A percentile compares a stretch with the other conserved stretches of the same genome.
Evolutionary conservation across 1,284 basidiomycete genomes (phyloP).

Genomic region (Microbotryum lychnidis-dioicae): DNA sequence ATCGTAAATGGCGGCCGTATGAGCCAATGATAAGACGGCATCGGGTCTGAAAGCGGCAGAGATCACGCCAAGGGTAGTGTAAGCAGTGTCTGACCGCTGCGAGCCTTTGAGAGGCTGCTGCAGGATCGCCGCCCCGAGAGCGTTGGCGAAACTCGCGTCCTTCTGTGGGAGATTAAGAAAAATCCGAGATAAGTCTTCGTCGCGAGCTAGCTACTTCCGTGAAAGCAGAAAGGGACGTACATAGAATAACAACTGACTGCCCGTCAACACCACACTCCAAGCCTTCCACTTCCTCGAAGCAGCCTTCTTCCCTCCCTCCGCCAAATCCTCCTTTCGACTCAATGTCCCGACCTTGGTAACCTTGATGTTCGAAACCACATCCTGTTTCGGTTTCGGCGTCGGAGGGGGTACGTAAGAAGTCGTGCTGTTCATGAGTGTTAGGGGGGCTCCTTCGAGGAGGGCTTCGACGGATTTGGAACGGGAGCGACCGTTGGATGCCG

Average conservation of each 20-base stretch:
- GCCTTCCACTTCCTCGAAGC: conserved; percentile 76
- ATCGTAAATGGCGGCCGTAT: conserved; percentile 71
- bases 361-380: conserved; percentile 48
- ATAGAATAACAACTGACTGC: conserved; percentile 84
- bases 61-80: too few relatives aligned
- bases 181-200: background rate
- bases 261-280: conserved; percentile 78
- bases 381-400: conserved; percentile 7
- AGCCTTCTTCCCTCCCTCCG: conserved; percentile 67
- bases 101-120: conserved; percentile 11
- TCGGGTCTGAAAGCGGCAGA: conserved; percentile 66
- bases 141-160: conserved; percentile 45
- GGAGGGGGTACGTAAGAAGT: conserved; percentile 18
- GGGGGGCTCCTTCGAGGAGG: conserved; percentile 14
- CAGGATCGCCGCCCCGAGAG: background rate
- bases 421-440: conserved; percentile 13
- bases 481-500: background rate
- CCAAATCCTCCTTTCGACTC: conserved; percentile 71
- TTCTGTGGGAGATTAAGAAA: conserved; percentile 42
- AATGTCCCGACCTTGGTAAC: conserved; percentile 76
- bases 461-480: background rate
- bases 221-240: conserved; percentile 15
- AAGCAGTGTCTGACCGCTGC: too few relatives aligned
- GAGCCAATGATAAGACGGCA: conserved; percentile 70
- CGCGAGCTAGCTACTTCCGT: background rate